Evolutionary conservation across 306 rosid genomes (phyloP), one percentile per base, ranked within the genome.

Genomic region (Betula pendula): DNA sequence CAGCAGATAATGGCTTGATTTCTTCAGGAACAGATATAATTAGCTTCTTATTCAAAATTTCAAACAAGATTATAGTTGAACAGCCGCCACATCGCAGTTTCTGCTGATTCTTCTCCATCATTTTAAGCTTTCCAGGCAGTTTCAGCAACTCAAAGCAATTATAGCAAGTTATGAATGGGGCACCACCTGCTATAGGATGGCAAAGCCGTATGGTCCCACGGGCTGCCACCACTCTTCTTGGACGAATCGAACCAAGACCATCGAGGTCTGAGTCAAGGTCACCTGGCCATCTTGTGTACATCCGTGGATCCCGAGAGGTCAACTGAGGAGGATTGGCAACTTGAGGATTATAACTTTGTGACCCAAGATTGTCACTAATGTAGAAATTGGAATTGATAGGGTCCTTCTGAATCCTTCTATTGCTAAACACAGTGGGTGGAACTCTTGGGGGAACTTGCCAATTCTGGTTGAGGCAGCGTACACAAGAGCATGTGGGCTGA

Each of bases 11-110:
- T 17, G 35, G 53, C 58, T 71, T 80, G 45, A 55, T 60, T 50
- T 81, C 89, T 43, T 59, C n/a, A 17, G 78, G 73, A 78, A 56
- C 67, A 33, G 75, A 51, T 66, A 76, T 27, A 51, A 74, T 51
- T 53, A 87, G 88, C 83, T 76, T 84, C 79, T 63, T 82, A 40
- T 84, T 82, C 70, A 79, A 78, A 15, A 84, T 66, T 74, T 74
- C 58, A 73, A 87, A 27, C 1, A 62, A 40, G 31, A 84, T 71
- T 72, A 84, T 78, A 67, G 82, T 77, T 20, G 88, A 84, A 79
- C 90, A 87, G 68, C 83, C 77, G 70, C 90, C 90, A 82, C 90
- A 87, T 42, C 67, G 85, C 31, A 87, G 83, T 75, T 74, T 81
- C 33, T 71, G 42, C 80, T 50, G 75, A 81, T 76, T 69, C 33